Percentiles rank a stretch among this genome's conserved stretches.
phyloP scores from a whole-genome alignment of 164 flowering plant genomes.

The Malania oleifera region DNA sequence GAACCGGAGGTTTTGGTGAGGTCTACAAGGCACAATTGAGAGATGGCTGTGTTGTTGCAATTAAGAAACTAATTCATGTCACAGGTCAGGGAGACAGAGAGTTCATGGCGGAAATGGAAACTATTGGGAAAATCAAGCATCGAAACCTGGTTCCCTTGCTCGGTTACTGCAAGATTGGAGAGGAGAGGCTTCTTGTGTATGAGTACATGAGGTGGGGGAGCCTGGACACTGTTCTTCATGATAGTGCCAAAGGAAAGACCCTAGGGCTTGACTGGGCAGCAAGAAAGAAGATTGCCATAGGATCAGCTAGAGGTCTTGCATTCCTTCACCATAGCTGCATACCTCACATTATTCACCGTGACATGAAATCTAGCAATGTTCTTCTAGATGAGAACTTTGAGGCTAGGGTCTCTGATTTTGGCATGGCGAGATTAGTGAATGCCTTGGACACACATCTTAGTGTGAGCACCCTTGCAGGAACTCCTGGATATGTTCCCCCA shows the following conservation, averaged over 20 bases:
- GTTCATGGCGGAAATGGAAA: slow-evolving; percentile 87
- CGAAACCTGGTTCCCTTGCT: slow-evolving; percentile 68
- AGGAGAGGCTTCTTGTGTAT: slow-evolving; percentile 75
- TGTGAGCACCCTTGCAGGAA: slow-evolving; percentile 86
- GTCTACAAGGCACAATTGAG: slow-evolving; percentile 78
- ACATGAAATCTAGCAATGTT: slow-evolving; percentile 84
- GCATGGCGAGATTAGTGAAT: slow-evolving; percentile 85
- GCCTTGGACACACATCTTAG: slow-evolving; percentile 87
- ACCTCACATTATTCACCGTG: slow-evolving; percentile 88
- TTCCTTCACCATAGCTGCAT: slow-evolving; percentile 95
- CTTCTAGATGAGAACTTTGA: slow-evolving; percentile 71
- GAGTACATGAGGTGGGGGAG: slow-evolving; percentile 92
- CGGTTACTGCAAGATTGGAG: slow-evolving; percentile 80
- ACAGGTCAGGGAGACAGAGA: slow-evolving; percentile 85
- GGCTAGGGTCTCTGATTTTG: slow-evolving; percentile 92
- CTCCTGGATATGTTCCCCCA: slow-evolving; percentile 86
- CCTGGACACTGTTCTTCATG: slow-evolving; percentile 78
- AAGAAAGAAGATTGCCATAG: slow-evolving; percentile 74
- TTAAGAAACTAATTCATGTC: slow-evolving; percentile 74
- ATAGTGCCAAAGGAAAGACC: slow-evolving; percentile 32
- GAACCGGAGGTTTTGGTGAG: slow-evolving; percentile 88
- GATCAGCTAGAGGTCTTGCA: slow-evolving; percentile 90
- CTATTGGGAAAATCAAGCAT: slow-evolving; percentile 81
- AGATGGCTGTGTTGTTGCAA: slow-evolving; percentile 79
- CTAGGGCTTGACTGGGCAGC: slow-evolving; percentile 58